phyloP scores from a whole-genome alignment of 768 basidiomycete genomes.

The Mycena amicta region DNA sequence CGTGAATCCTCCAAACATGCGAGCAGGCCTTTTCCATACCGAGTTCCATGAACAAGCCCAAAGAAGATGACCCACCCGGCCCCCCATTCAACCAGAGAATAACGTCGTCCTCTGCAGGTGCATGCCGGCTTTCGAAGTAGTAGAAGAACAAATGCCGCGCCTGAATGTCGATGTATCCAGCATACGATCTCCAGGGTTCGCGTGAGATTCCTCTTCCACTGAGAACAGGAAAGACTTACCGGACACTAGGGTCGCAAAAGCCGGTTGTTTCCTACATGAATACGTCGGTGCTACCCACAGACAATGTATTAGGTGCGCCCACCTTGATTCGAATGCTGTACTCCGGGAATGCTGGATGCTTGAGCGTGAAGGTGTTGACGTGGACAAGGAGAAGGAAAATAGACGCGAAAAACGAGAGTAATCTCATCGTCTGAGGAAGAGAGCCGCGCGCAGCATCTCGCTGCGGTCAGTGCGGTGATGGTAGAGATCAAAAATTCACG shows the following conservation, averaged over 20 bases:
- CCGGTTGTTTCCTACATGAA: not conserved
- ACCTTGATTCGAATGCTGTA: not conserved
- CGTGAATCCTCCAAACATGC: too few species aligned
- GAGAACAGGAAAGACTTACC: not conserved
- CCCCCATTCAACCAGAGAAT: constrained; percentile 53
- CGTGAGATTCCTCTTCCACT: not conserved
- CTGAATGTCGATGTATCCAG: constrained; percentile 51
- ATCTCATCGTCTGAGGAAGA: not conserved
- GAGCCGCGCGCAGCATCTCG: not conserved
- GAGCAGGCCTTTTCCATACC: too few species aligned
- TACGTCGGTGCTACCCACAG: not conserved
- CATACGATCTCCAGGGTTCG: constrained; percentile 35
- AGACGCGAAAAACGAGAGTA: not conserved
- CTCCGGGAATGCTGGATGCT: not conserved
- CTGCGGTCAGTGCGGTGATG: not conserved
- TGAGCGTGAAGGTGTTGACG: constrained; percentile 1
- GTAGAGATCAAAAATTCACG: too few species aligned
- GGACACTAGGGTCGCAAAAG: not conserved
- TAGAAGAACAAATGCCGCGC: constrained; percentile 55
- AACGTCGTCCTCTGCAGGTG: constrained; percentile 41
- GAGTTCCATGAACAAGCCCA: constrained; percentile 57
- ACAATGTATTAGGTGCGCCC: too few species aligned
- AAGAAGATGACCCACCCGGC: constrained; percentile 27
- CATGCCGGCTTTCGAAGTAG: constrained; percentile 52
- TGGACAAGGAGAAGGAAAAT: not conserved